Conservation (phyloP, 148 eudicot genomes). For the Fagopyrum tataricum region DNA sequence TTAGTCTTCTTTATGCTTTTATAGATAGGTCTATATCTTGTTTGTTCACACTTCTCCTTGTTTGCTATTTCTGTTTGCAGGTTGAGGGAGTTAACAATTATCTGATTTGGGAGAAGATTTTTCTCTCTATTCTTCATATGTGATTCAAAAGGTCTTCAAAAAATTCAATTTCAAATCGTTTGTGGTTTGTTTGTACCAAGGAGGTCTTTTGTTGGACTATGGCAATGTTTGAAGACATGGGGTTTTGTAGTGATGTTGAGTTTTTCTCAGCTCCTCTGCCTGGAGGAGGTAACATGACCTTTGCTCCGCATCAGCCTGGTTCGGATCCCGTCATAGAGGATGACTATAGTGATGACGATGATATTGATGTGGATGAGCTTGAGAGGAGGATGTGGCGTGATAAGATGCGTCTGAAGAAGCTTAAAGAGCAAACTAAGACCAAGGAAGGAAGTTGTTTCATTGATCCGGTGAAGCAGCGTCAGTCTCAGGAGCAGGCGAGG, state of each 20-base stretch:
- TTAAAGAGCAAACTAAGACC: constrained; percentile 35
- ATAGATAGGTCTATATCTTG: no score
- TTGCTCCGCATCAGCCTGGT: constrained; percentile 21
- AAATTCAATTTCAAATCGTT: background rate
- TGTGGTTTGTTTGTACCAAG: background rate
- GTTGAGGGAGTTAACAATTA: background rate
- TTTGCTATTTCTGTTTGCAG: background rate
- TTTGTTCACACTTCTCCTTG: background rate
- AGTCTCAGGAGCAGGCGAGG: constrained; percentile 53
- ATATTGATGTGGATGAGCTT: constrained; percentile 58
- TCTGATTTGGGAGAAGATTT: background rate
- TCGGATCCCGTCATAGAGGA: constrained; percentile 32
- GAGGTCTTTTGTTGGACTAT: constrained; percentile 1
- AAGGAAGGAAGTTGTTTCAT: constrained; percentile 26
- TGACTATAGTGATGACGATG: constrained; percentile 57
- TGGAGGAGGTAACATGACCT: constrained; percentile 19
- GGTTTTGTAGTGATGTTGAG: constrained; percentile 42
- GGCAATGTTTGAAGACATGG: constrained; percentile 49
- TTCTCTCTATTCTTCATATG: background rate
- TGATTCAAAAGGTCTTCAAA: background rate
- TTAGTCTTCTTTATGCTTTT: background rate
- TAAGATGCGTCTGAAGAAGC: constrained; percentile 50
- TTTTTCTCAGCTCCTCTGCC: constrained; percentile 34
- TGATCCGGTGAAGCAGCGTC: constrained; percentile 37
- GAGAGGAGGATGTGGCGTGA: constrained; percentile 64